These are phyloP conservation scores for Apium graveolens DNA, from an alignment of 129 eudicot genomes.

Conservation along the genomic window DNA sequence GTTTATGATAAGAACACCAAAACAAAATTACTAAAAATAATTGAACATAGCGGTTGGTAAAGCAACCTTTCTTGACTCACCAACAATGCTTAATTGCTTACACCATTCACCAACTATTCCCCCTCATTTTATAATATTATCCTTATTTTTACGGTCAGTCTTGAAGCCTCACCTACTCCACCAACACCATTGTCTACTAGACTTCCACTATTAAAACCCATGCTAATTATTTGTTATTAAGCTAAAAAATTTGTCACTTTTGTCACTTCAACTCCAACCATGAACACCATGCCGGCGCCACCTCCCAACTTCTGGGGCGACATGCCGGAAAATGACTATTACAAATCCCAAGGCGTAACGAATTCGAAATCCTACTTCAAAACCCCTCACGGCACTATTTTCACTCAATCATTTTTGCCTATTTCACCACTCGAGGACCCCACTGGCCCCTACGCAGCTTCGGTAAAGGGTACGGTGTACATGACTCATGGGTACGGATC, in stretches of 20 bases:
- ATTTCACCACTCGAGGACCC: neutral
- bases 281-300: slow-evolving; percentile 23
- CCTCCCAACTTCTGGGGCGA: slow-evolving; percentile 72
- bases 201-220: neutral
- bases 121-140: neutral
- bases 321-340: slow-evolving; percentile 62
- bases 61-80: neutral
- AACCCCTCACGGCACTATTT: slow-evolving; percentile 57
- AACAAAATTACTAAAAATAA: too few species aligned
- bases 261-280: neutral
- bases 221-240: too few species aligned
- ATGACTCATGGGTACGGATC: slow-evolving; percentile 85
- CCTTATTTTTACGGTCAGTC: neutral
- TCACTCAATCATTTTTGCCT: slow-evolving; percentile 73
- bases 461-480: slow-evolving; percentile 46
- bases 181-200: neutral
- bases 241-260: neutral
- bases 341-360: slow-evolving; percentile 51
- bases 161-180: neutral
- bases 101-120: neutral
- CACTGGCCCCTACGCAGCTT: neutral
- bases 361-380: slow-evolving; percentile 56
- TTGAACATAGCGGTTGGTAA: neutral
- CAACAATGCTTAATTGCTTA: neutral
- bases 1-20: too few species aligned